Evolutionary conservation across 495 filamentous ascomycete species (phyloP), one percentile per base, ranked within the genome.

Genomic region (Daldinia caldariorum): DNA sequence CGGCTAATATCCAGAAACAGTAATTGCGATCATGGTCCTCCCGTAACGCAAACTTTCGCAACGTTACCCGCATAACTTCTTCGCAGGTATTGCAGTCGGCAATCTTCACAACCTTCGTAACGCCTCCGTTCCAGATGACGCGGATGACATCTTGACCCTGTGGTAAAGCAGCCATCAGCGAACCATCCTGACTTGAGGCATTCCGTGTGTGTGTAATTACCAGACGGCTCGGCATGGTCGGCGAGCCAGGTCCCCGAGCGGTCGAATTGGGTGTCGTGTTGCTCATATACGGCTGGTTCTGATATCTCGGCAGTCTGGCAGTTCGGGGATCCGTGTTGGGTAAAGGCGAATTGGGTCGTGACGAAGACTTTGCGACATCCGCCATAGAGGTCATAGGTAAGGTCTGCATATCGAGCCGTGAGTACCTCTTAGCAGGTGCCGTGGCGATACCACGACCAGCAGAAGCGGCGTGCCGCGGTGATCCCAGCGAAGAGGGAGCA

Each of bases 111-210:
- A 97, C 93, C 77, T 94, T 94, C 34, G 93, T 97, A 62, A 91
- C 89, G n/a, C 93, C 91, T 47, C 90, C 92, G 31, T 89, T 92
- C 66, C 94, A 97, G 72, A 98, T 97, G 39, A 98, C 91, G 43
- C 93, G 87, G 65, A 97, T 95, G 55, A 96, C 87, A 43, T 92
- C 89, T 73, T 92, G 89, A 74, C 92, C 90, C 41, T 85, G 83
- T 26, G 93, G 94, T 58, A 97, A 83, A 59, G 89, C 86, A 35
- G 91, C 90, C 83, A 97, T 93, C 35, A 92, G 88, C 45, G 92
- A 87, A 57, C 88, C 90, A 74, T 97, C 93, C 63, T 93, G 83
- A 75, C 91, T 94, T 35, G 88, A 88, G 71, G 89, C 89, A 58
- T 89, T 89, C 61, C 87, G 81, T 32, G 83, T 80, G 73, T 90